Evolutionary conservation across 306 rosid species (phyloP).

Genomic region (Mimosa pudica): DNA sequence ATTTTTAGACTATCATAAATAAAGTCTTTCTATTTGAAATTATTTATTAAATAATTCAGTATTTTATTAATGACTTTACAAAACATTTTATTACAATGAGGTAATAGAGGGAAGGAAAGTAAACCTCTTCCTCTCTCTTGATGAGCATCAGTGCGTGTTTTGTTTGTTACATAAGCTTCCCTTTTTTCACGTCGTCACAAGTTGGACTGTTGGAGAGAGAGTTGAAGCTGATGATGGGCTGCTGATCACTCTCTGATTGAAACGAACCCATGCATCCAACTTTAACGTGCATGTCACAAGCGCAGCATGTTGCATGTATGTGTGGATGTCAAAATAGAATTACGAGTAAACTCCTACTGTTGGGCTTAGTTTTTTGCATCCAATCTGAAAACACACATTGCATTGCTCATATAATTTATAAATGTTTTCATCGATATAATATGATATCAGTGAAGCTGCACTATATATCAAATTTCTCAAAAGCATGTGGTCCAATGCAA

Average conservation of each 20-base stretch:
- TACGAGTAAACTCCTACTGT: slow-evolving; percentile 18
- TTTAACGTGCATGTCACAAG: slow-evolving; percentile 20
- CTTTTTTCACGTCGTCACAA: slow-evolving; percentile 22
- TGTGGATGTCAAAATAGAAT: slow-evolving; percentile 19
- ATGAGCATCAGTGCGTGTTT: no score
- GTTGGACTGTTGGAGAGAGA: background rate
- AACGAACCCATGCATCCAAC: no score
- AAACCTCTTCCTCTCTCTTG: no score
- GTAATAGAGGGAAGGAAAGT: no score
- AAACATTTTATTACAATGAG: no score
- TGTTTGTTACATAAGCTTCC: background rate
- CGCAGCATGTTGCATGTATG: no score
- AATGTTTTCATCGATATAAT: background rate
- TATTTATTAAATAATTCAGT: no score
- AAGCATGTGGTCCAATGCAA: background rate
- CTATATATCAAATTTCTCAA: no score
- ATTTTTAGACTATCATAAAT: no score
- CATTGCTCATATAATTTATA: background rate
- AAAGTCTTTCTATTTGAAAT: no score
- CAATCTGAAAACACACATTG: no score
- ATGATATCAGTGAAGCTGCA: background rate
- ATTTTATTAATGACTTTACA: no score
- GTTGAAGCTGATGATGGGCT: slow-evolving; percentile 42
- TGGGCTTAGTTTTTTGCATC: background rate
- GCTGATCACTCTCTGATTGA: slow-evolving; percentile 40